Evolutionary conservation across 2,329 filamentous ascomycete genomes (phyloP).

Genomic region (Trichothecium sympodiale): DNA sequence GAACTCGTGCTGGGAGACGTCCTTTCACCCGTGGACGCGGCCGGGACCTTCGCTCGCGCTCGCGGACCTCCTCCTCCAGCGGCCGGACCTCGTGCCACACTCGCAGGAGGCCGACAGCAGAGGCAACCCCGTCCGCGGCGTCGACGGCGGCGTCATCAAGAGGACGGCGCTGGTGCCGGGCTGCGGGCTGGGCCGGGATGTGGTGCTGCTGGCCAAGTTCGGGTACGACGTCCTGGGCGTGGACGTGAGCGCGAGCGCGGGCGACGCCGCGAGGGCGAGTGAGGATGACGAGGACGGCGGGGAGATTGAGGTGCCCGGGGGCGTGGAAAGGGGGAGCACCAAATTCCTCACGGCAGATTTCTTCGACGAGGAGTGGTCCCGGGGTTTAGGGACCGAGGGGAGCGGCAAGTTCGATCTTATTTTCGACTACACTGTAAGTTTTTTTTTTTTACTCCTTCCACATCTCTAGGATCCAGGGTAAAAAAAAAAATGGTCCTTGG

Average conservation of each 20-base stretch:
- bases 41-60: conserved; percentile 41
- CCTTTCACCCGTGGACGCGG: conserved; percentile 44
- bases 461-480: neutral
- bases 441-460: neutral
- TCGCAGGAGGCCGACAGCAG: conserved; percentile 19
- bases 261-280: conserved; percentile 34
- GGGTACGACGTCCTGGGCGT: conserved; percentile 72
- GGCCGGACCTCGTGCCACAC: conserved; percentile 30
- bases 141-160: conserved; percentile 12
- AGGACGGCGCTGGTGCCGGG: conserved; percentile 60
- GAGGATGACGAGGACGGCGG: conserved; percentile 25
- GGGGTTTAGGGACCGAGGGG: conserved; percentile 25
- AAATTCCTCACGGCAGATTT: conserved; percentile 55
- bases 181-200: conserved; percentile 75
- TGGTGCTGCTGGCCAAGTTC: conserved; percentile 59
- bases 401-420: conserved; percentile 51
- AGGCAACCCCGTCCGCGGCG: conserved; percentile 15
- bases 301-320: conserved; percentile 15
- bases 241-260: conserved; percentile 46
- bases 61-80: conserved; percentile 36
- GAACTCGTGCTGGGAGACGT: conserved; percentile 35
- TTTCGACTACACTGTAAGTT: conserved; percentile 50
- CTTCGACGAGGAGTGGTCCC: conserved; percentile 48
- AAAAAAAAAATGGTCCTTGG: neutral
- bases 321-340: conserved; percentile 33